phyloP scores from a whole-genome alignment of 345 rosid genomes.

The Gynandropsis gynandra region DNA sequence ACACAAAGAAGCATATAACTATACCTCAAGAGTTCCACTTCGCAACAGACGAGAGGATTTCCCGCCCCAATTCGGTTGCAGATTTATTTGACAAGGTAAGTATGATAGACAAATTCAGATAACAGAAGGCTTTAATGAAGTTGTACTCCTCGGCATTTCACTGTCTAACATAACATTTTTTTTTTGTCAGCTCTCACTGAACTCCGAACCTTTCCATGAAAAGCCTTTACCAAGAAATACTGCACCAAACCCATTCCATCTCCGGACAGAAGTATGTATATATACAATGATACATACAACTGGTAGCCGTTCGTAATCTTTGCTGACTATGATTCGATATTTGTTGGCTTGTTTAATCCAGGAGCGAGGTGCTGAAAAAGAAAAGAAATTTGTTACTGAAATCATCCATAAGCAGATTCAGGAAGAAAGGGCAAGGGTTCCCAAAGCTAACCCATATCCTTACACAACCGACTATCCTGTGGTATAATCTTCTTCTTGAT shows the following conservation, averaged over 20 bases:
- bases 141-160: not conserved
- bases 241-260: slow-evolving; percentile 77
- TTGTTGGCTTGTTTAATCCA: slow-evolving; percentile 22
- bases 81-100: slow-evolving; percentile 86
- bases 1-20: slow-evolving; percentile 67
- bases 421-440: slow-evolving; percentile 71
- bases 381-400: slow-evolving; percentile 55
- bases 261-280: slow-evolving; percentile 71
- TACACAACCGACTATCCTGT: slow-evolving; percentile 93
- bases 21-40: slow-evolving; percentile 88
- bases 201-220: slow-evolving; percentile 53
- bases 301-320: too few species aligned
- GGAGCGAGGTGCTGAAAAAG: slow-evolving; percentile 95
- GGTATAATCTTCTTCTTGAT: slow-evolving; percentile 36
- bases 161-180: slow-evolving; percentile 12
- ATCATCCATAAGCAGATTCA: slow-evolving; percentile 49
- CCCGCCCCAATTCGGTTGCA: slow-evolving; percentile 44
- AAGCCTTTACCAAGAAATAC: slow-evolving; percentile 70
- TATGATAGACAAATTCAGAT: not conserved
- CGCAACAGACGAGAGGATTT: slow-evolving; percentile 78
- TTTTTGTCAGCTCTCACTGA: slow-evolving; percentile 64
- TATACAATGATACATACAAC: slow-evolving; percentile 2
- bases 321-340: too few species aligned
- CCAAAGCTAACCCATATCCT: slow-evolving; percentile 86
- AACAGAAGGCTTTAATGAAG: slow-evolving; percentile 2